Evolutionary conservation across 129 eudicot genomes (phyloP).

Genomic region (Escallonia rubra): DNA sequence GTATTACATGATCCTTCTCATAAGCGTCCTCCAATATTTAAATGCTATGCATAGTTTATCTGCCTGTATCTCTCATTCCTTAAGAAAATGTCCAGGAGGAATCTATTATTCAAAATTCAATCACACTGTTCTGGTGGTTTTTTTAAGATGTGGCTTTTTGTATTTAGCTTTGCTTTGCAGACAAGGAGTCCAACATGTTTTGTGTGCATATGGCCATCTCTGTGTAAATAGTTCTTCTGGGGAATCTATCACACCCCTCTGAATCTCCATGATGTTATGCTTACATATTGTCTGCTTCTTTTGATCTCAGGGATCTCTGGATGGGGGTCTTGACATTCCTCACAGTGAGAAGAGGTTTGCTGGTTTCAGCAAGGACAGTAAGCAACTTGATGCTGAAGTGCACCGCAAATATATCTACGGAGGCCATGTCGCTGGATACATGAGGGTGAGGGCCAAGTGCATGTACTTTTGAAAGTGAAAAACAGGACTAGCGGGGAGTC

Average conservation of each 20-base stretch:
- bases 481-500: too few species aligned
- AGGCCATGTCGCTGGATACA: slow-evolving; percentile 59
- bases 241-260: too few species aligned
- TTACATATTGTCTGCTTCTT: not conserved
- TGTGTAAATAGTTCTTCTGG: too few species aligned
- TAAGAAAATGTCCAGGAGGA: too few species aligned
- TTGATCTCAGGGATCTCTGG: slow-evolving; percentile 43
- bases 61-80: not conserved
- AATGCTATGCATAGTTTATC: not conserved
- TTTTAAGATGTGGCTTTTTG: too few species aligned
- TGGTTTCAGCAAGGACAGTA: slow-evolving; percentile 40
- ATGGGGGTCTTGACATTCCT: slow-evolving; percentile 54
- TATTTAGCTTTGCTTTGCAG: too few species aligned
- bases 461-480: too few species aligned
- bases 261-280: too few species aligned
- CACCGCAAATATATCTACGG: slow-evolving; percentile 59
- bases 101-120: too few species aligned
- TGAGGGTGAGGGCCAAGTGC: slow-evolving; percentile 28
- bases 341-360: slow-evolving; percentile 57
- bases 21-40: not conserved
- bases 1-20: slow-evolving; percentile 9
- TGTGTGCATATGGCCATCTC: too few species aligned
- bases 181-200: too few species aligned
- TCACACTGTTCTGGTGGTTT: too few species aligned
- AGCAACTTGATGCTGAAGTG: slow-evolving; percentile 46